Percentiles rank a stretch among this genome's conserved stretches.
Conservation (phyloP, 2,329 filamentous ascomycete species). For the Trichoderma citrinoviride region DNA sequence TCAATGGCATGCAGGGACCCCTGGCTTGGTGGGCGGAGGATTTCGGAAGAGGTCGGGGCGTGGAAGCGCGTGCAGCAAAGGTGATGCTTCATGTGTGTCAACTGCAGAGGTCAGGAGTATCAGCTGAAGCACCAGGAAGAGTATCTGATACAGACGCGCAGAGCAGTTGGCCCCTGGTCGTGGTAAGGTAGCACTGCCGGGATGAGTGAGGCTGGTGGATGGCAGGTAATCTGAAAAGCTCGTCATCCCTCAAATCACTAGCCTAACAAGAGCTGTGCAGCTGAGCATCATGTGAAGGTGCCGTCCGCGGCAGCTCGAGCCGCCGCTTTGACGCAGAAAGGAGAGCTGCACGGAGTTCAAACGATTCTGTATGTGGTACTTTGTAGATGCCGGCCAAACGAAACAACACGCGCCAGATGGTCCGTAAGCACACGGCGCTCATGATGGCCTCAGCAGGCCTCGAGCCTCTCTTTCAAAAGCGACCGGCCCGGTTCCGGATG, state of each 20-base stretch:
- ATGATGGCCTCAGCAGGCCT: slow-evolving; percentile 7
- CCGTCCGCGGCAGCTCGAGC: neutral
- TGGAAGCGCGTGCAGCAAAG: neutral
- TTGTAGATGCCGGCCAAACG: neutral
- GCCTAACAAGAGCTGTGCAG: neutral
- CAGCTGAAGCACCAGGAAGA: neutral
- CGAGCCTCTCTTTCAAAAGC: neutral
- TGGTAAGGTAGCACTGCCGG: no score
- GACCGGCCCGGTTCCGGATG: slow-evolving; percentile 11
- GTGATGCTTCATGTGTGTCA: slow-evolving; percentile 19
- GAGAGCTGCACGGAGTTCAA: neutral
- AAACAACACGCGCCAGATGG: neutral
- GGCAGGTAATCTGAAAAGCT: no score
- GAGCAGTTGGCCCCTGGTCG: no score
- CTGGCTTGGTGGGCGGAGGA: slow-evolving; percentile 2
- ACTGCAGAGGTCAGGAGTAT: slow-evolving; percentile 9
- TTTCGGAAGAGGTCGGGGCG: slow-evolving; percentile 16
- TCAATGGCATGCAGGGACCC: slow-evolving; percentile 14
- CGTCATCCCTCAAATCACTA: no score
- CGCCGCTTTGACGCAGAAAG: neutral
- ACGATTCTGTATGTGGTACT: no score
- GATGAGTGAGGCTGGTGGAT: no score
- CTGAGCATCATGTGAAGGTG: neutral
- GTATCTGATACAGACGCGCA: neutral
- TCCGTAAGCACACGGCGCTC: neutral